phyloP scores from a whole-genome alignment of 2,329 filamentous ascomycete species.

The Colletotrichum sp. region DNA sequence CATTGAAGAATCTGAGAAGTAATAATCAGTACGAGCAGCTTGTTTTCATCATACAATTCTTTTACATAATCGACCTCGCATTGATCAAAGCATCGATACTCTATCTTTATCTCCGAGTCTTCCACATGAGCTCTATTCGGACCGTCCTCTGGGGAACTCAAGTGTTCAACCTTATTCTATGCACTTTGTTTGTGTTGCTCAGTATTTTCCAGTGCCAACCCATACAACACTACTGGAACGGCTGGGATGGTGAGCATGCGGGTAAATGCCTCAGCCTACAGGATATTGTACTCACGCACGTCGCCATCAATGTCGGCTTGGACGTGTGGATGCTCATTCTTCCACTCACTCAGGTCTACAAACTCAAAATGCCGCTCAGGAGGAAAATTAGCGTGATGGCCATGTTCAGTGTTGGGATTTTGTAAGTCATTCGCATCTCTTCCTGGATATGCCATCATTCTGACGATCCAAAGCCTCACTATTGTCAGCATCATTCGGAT shows the following conservation, averaged over 20 bases:
- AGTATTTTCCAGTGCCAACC: neutral
- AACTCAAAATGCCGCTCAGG: neutral
- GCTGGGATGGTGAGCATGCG: neutral
- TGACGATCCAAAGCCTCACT: neutral
- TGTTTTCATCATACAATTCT: neutral
- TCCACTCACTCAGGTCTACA: neutral
- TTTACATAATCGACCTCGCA: neutral
- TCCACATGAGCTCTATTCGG: neutral
- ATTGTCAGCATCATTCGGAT: neutral
- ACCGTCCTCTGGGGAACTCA: neutral
- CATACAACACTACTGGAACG: neutral
- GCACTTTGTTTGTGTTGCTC: neutral
- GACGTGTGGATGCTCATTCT: conserved; percentile 4
- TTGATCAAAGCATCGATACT: neutral
- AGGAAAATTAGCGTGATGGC: neutral
- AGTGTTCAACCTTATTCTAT: neutral
- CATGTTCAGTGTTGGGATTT: neutral
- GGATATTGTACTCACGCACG: neutral
- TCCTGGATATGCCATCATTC: neutral
- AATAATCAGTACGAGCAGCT: neutral
- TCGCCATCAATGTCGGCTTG: neutral
- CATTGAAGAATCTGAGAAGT: neutral
- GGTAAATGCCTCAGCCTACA: neutral
- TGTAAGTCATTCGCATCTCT: neutral
- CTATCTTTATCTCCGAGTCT: neutral